Percentiles rank a stretch among this genome's conserved stretches.
phyloP scores from a whole-genome alignment of 441 rosid genomes.

The Corymbia citriodora region DNA sequence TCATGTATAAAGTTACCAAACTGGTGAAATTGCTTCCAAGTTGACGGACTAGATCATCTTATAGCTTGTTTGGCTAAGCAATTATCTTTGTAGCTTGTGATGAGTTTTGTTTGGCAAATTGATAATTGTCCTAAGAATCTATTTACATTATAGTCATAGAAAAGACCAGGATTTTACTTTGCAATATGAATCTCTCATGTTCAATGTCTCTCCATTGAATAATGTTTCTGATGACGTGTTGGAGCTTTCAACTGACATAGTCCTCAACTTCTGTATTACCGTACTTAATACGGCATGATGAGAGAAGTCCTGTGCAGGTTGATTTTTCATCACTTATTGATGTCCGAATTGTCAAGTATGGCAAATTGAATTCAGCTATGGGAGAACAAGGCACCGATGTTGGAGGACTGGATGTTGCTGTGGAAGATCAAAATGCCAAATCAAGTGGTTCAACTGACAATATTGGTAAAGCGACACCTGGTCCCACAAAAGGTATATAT shows the following conservation, averaged over 20 bases:
- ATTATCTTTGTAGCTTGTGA: not conserved
- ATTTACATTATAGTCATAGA: not conserved
- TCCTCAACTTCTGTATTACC: not conserved
- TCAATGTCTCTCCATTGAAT: not conserved
- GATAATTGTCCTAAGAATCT: not conserved
- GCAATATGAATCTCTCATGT: not conserved
- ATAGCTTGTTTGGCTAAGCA: not conserved
- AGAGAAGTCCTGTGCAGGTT: constrained; percentile 37
- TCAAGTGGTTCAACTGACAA: constrained; percentile 7
- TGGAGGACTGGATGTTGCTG: constrained; percentile 12
- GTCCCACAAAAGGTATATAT: constrained; percentile 11
- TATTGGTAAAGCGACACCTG: constrained; percentile 11
- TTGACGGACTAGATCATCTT: not conserved
- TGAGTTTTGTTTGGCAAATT: not conserved
- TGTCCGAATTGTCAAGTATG: constrained; percentile 47
- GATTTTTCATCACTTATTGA: constrained; percentile 69
- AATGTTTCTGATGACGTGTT: not conserved
- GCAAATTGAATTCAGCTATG: not conserved
- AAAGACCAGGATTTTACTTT: not conserved
- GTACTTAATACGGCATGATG: not conserved
- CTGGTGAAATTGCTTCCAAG: not conserved
- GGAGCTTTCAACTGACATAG: not conserved
- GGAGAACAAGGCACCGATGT: not conserved
- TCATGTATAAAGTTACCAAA: not conserved
- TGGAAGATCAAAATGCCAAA: constrained; percentile 21